Evolutionary conservation across 2,329 filamentous ascomycete species (phyloP).

Genomic region (Endothia cerciana): DNA sequence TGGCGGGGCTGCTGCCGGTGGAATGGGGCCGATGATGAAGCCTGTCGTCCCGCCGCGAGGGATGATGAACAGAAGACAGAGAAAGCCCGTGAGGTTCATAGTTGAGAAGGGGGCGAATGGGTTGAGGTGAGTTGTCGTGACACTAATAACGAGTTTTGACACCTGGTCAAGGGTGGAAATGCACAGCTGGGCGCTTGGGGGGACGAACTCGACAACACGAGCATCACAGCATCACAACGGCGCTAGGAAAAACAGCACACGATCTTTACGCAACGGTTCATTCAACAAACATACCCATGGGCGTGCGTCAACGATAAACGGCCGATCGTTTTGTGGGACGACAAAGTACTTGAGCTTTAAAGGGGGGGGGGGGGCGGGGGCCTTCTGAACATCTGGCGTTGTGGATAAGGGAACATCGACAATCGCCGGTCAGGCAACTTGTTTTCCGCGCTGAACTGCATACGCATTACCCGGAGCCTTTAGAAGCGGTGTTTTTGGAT

Average conservation of each 20-base stretch:
- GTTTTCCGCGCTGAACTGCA: neutral
- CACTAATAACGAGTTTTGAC: neutral
- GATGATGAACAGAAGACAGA: conserved; percentile 35
- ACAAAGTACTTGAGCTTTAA: neutral
- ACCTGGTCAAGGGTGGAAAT: neutral
- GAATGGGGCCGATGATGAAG: conserved; percentile 37
- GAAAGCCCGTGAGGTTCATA: conserved; percentile 45
- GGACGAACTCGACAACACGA: neutral
- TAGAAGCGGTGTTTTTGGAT: neutral
- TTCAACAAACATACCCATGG: neutral
- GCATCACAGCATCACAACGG: conserved; percentile 15
- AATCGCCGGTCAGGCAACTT: neutral
- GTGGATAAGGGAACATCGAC: neutral
- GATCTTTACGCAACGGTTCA: conserved; percentile 10
- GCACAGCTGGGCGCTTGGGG: conserved; percentile 3
- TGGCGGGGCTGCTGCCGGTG: conserved; percentile 27
- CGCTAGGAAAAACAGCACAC: neutral
- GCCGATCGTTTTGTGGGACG: conserved; percentile 10
- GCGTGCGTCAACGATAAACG: conserved; percentile 8
- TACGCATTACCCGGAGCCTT: conserved; percentile 16
- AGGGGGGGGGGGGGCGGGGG: neutral
- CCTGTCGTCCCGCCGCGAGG: conserved; percentile 41
- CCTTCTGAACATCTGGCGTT: conserved; percentile 8
- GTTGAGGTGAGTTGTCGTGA: conserved; percentile 32
- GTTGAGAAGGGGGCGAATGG: conserved; percentile 47